Conservation (phyloP, 768 basidiomycete genomes). For the Hygrophoropsis aurantiaca region DNA sequence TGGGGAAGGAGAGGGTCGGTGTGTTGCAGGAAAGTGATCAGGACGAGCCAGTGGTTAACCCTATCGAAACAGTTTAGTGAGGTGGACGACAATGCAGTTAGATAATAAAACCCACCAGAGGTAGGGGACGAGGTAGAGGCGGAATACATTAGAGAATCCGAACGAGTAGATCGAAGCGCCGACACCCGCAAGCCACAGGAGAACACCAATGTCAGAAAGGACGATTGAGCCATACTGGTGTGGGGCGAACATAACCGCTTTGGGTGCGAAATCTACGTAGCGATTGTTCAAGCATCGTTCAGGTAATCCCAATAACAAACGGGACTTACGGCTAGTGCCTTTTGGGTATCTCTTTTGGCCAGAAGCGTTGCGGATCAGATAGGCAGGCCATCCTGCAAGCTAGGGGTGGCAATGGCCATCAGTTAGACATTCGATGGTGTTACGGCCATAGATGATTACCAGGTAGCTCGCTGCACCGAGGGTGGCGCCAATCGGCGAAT, state of each 20-base stretch:
- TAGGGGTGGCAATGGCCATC: slow-evolving; percentile 23
- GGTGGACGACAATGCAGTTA: neutral
- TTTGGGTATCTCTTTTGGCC: slow-evolving; percentile 81
- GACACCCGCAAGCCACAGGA: slow-evolving; percentile 67
- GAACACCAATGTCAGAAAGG: slow-evolving; percentile 79
- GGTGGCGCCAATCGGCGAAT: slow-evolving; percentile 79
- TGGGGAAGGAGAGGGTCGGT: slow-evolving; percentile 95
- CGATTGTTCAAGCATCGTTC: neutral
- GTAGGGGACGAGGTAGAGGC: slow-evolving; percentile 85
- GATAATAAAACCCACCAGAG: slow-evolving; percentile 52
- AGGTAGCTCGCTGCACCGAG: slow-evolving; percentile 56
- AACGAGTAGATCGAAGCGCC: slow-evolving; percentile 53
- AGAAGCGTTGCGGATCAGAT: slow-evolving; percentile 79
- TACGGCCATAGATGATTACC: slow-evolving; percentile 36
- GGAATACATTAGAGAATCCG: slow-evolving; percentile 73
- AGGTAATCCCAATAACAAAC: neutral
- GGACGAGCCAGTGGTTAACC: slow-evolving; percentile 93
- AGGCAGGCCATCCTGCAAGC: slow-evolving; percentile 85
- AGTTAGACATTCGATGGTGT: neutral
- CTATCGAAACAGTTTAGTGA: slow-evolving; percentile 30
- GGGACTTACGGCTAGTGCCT: slow-evolving; percentile 71
- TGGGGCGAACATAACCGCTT: slow-evolving; percentile 77
- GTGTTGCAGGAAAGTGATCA: slow-evolving; percentile 98
- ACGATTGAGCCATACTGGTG: slow-evolving; percentile 77
- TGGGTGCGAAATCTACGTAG: slow-evolving; percentile 70